Percentiles rank a stretch among this genome's conserved stretches.
Conservation (phyloP, 1,284 basidiomycete species). For the Tilletia setariae region DNA sequence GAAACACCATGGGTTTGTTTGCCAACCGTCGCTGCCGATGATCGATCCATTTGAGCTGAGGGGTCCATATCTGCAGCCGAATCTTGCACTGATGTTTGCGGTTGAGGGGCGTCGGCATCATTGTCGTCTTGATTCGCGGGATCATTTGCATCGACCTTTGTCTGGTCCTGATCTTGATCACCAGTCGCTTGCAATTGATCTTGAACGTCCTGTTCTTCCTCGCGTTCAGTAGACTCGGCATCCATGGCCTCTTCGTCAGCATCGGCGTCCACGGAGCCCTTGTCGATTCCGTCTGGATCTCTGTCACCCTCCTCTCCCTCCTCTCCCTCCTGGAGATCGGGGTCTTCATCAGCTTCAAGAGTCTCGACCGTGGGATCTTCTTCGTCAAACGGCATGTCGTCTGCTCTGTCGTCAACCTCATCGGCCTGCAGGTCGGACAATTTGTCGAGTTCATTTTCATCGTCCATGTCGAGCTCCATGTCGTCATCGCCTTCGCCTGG, state of each 20-base stretch:
- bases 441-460: not conserved
- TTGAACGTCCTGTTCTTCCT: conserved; percentile 29
- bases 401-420: conserved; percentile 19
- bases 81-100: conserved; percentile 5
- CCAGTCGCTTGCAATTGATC: conserved; percentile 31
- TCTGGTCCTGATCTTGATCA: not conserved
- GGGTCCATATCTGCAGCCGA: conserved; percentile 4
- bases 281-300: conserved; percentile 22
- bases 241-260: conserved; percentile 15
- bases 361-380: conserved; percentile 42
- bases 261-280: conserved; percentile 20
- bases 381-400: conserved; percentile 35
- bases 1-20: conserved; percentile 7
- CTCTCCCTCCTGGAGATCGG: conserved; percentile 2
- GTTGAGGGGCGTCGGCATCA: conserved; percentile 35
- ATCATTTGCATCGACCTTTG: conserved; percentile 27
- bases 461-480: conserved; percentile 49
- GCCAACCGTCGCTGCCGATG: conserved; percentile 1
- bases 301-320: conserved; percentile 18
- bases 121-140: conserved; percentile 52
- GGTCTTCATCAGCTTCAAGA: conserved; percentile 1
- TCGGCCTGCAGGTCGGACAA: conserved; percentile 14
- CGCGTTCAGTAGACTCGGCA: conserved; percentile 30
- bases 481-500: conserved; percentile 26
- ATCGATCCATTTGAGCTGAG: conserved; percentile 3